A percentile compares a stretch with the other conserved stretches of the same genome.
Evolutionary conservation across 768 basidiomycete genomes (phyloP).

Genomic region (Neoboletus magnificus): DNA sequence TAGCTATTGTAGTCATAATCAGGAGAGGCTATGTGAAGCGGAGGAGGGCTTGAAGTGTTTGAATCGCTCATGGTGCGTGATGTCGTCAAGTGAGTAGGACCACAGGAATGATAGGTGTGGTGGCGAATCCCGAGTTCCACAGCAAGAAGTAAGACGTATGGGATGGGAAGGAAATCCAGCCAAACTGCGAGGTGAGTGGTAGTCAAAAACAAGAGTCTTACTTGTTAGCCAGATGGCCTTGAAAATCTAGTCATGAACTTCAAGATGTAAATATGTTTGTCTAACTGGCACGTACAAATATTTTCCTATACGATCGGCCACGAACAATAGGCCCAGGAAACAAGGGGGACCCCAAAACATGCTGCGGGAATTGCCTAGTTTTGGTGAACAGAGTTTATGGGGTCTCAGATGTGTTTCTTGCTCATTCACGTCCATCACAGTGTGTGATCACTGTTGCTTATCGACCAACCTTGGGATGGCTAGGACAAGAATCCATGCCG

Average conservation of each 20-base stretch:
- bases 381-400: slow-evolving; percentile 21
- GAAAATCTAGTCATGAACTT: slow-evolving; percentile 6
- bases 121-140: slow-evolving; percentile 12
- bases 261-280: slow-evolving; percentile 12
- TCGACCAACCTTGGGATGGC: too few species aligned
- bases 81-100: neutral
- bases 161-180: neutral
- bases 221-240: neutral
- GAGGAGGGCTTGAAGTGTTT: slow-evolving; percentile 6
- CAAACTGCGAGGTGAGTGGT: neutral
- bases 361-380: neutral
- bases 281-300: slow-evolving; percentile 15
- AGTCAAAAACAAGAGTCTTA: neutral
- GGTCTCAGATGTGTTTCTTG: slow-evolving; percentile 1
- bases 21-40: slow-evolving; percentile 9
- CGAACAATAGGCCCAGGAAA: neutral
- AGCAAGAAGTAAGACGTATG: neutral
- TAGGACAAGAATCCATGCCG: too few species aligned
- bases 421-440: too few species aligned
- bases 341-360: slow-evolving; percentile 16
- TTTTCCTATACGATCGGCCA: neutral
- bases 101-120: neutral
- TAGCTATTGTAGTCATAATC: neutral
- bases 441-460: too few species aligned
- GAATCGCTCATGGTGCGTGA: slow-evolving; percentile 16